Evolutionary conservation across 1,284 basidiomycete genomes (phyloP), one percentile per base, ranked within the genome.

Genomic region (Neonothopanus nambi): DNA sequence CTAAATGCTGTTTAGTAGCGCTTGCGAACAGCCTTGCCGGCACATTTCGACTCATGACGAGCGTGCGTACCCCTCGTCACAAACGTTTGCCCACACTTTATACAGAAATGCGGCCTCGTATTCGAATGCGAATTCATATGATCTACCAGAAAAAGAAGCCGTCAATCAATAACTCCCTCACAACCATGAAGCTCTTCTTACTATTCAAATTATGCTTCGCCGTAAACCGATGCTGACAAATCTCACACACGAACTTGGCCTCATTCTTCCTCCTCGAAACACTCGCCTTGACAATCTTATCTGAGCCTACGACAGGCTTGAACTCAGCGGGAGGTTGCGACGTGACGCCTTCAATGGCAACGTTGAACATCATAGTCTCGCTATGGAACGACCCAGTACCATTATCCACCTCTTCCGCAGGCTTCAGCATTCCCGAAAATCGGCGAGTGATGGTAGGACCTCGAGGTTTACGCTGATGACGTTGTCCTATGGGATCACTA

Each of bases 71-170:
- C 52, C 36, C 23, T 54, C 20, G 52, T 54, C 2, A 46, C 48
- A n/a, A 54, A 54, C 1, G 45, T 36, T 12, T 47, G 41, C 3
- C 46, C 45, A 44, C 52, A 54, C 12, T 42, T 48, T 12, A 17
- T 30, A 30, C 52, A 54, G 5, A 43, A 30, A 33, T 48, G 46
- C 6, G 52, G 52, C 26, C 52, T 38, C n/a, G 20, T 48, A n/a
- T 48, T 48, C n/a, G 45, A 42, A 42, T 54, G 52, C n/a, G 52
- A 54, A 24, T 54, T 54, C 45, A 48, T 35, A 20, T 54, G 52
- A 28, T 54, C 52, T 54, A 12, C 21, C 23, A 13, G 5, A 17
- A 28, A 28, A 8, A 36, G 39, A 35, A 26, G n/a, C n/a, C n/a
- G n/a, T n/a, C 39, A 20, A 9, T 41, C 18, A 28, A 13, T 11